Percentiles rank a stretch among this genome's conserved stretches.
Evolutionary conservation across 179 eudicot species (phyloP).

Genomic region (Heliamphora pulchella): DNA sequence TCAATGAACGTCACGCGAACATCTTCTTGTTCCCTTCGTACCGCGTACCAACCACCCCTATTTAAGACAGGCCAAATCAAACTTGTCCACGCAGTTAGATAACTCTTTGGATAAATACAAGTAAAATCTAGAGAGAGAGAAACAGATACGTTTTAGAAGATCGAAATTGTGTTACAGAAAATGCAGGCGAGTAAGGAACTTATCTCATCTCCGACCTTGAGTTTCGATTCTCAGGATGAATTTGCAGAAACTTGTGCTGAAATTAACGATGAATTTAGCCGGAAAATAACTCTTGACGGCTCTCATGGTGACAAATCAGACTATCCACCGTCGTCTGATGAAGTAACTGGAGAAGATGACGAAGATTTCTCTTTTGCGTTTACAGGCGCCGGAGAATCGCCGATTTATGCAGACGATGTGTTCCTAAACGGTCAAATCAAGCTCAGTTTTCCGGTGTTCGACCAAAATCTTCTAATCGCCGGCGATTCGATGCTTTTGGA

Average conservation of each 20-base stretch:
- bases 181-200: conserved; percentile 2
- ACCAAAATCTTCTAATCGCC: conserved; percentile 20
- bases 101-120: too few species aligned
- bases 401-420: conserved; percentile 20
- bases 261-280: background rate
- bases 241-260: background rate
- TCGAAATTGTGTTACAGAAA: background rate
- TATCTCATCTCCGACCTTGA: background rate
- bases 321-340: too few species aligned
- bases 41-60: conserved; percentile 10
- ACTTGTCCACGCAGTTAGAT: background rate
- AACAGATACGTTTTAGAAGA: too few species aligned
- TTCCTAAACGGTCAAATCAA: conserved; percentile 42
- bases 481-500: conserved; percentile 15
- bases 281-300: conserved; percentile 1
- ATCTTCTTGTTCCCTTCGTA: background rate
- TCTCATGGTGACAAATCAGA: background rate
- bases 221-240: background rate
- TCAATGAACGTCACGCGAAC: background rate
- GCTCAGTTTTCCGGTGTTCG: conserved; percentile 36
- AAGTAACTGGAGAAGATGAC: background rate
- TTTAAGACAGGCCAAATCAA: background rate
- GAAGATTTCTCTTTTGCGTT: conserved; percentile 20
- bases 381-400: background rate
- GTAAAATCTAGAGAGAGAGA: background rate